Percentiles rank a stretch among this genome's conserved stretches.
phyloP scores from a whole-genome alignment of 139 green algal species.

The Nannochloris sp. region DNA sequence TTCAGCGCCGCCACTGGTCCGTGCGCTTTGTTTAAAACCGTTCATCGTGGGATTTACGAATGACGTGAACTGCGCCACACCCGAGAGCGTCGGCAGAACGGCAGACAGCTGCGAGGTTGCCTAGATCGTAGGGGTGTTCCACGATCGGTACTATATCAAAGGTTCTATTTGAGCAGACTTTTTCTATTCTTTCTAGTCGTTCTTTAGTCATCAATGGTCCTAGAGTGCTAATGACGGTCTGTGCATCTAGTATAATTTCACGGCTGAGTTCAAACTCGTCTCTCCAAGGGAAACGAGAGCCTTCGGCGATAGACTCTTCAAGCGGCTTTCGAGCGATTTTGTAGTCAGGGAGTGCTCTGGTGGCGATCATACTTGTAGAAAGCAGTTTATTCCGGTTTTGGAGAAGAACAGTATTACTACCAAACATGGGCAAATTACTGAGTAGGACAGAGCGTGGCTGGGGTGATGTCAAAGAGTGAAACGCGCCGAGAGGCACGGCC shows the following conservation, averaged over 20 bases:
- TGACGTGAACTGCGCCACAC: conserved; percentile 53
- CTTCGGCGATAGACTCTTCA: not conserved
- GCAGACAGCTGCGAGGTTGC: conserved; percentile 66
- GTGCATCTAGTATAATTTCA: not conserved
- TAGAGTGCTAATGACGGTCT: conserved; percentile 8
- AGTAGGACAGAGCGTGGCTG: no score
- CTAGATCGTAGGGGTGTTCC: conserved; percentile 62
- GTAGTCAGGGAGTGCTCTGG: not conserved
- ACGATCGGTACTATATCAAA: conserved; percentile 48
- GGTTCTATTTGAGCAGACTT: conserved; percentile 9
- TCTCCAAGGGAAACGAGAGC: not conserved
- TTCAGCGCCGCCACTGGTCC: conserved; percentile 41
- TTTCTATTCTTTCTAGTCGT: conserved; percentile 8
- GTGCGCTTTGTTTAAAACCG: conserved; percentile 14
- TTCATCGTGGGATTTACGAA: conserved; percentile 22
- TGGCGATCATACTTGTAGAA: no score
- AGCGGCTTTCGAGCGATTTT: not conserved
- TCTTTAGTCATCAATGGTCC: conserved; percentile 15
- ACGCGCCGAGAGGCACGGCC: no score
- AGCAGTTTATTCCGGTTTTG: no score
- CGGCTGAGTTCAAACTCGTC: conserved; percentile 3
- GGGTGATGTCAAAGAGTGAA: no score
- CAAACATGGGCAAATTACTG: no score
- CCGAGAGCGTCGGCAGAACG: conserved; percentile 63
- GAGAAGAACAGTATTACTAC: no score